Evolutionary conservation across 305 asterid genomes (phyloP).

Genomic region (Ajuga reptans): DNA sequence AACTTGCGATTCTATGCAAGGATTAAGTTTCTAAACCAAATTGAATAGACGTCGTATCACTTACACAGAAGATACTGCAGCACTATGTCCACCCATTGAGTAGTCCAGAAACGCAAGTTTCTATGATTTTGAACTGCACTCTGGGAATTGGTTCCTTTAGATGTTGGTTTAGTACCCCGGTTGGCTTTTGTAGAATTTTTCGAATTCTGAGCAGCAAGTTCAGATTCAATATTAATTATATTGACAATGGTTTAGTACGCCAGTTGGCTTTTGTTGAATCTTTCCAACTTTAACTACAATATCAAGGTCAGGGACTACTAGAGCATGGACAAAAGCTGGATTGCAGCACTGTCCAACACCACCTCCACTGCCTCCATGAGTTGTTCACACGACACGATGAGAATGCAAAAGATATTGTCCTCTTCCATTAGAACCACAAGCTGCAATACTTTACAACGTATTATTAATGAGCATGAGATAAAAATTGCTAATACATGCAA

Average conservation of each 20-base stretch:
- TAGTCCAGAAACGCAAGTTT: conserved; percentile 57
- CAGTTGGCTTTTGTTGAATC: no score
- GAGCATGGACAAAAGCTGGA: conserved; percentile 78
- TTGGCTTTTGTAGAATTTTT: conserved; percentile 41
- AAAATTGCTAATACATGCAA: not conserved
- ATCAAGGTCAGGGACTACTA: conserved; percentile 71
- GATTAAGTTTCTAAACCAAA: not conserved
- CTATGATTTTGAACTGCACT: conserved; percentile 24
- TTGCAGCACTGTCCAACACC: conserved; percentile 60
- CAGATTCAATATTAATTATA: conserved; percentile 54
- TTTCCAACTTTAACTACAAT: conserved; percentile 62
- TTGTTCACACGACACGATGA: conserved; percentile 24
- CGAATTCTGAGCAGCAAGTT: conserved; percentile 41
- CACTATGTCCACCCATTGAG: conserved; percentile 68
- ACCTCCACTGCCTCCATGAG: conserved; percentile 37
- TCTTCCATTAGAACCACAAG: no score
- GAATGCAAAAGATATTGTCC: not conserved
- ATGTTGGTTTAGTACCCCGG: conserved; percentile 29
- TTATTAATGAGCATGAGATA: not conserved
- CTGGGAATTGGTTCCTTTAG: conserved; percentile 31
- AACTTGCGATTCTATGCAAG: not conserved
- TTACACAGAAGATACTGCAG: conserved; percentile 92
- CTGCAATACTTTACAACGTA: no score
- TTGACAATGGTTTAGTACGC: no score
- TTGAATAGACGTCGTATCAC: conserved; percentile 22